Evolutionary conservation across 345 rosid species (phyloP).

Genomic region (Leavenworthia alabamica): DNA sequence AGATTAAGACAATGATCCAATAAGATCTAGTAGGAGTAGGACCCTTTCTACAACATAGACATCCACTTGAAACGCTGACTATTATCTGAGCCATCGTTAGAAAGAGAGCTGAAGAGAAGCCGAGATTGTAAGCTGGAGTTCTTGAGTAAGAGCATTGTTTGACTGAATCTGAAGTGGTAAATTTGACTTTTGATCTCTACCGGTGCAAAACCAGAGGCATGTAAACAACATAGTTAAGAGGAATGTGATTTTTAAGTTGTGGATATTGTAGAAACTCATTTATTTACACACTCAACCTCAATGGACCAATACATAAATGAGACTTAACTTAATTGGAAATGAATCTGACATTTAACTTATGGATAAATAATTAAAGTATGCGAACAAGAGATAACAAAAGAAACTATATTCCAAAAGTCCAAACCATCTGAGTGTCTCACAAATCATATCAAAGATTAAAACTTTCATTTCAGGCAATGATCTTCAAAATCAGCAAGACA

Average conservation of each 20-base stretch:
- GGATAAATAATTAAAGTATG: too few relatives aligned
- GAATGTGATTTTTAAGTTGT: too few relatives aligned
- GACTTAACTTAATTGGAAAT: too few relatives aligned
- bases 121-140: constrained; percentile 67
- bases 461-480: not conserved
- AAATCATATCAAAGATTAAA: not conserved
- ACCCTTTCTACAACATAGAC: constrained; percentile 68
- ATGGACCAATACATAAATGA: not conserved
- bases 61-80: constrained; percentile 53
- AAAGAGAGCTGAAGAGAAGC: constrained; percentile 57
- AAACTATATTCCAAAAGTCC: too few relatives aligned
- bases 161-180: constrained; percentile 33
- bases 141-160: constrained; percentile 58
- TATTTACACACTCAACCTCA: too few relatives aligned
- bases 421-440: not conserved
- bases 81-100: constrained; percentile 64
- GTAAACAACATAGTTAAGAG: too few relatives aligned
- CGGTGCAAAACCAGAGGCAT: too few relatives aligned
- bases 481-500: not conserved
- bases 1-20: constrained; percentile 55
- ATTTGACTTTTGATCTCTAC: constrained; percentile 61
- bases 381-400: too few relatives aligned
- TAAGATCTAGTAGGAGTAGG: constrained; percentile 47
- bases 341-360: too few relatives aligned
- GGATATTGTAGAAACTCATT: too few relatives aligned